Base-by-base conservation (phyloP, 148 eudicot species). In the Spergularia bocconei region DNA sequence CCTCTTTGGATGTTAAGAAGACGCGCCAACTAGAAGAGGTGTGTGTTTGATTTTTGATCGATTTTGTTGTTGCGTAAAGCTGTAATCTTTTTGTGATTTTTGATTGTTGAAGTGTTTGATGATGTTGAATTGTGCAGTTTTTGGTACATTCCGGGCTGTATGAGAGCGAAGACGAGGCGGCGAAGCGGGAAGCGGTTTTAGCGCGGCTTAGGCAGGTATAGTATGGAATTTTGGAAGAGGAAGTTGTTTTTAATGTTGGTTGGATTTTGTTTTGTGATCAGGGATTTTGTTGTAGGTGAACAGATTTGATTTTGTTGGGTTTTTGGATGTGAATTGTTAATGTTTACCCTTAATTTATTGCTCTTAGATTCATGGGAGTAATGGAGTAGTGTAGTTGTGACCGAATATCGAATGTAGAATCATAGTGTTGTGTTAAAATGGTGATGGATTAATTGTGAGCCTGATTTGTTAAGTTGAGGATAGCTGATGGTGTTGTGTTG, bases 121-220 rank as follows among this genome's bases (percentile, higher is more conserved):
- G 5, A 67, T 33, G 17, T 62, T 63, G 54, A 66, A 17, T 75
- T 62, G 47, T 9, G 72, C 70, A 93, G 98, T 88, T 86, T 84
- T 75, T 93, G 97, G 83, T 80, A 17, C 84, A 87, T 29, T 77
- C 86, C 33, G 91, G 87, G 66, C 79, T 93, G 0, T 86, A 93
- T 60, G 98, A 93, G 61, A 90, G 86, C 77, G 65, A 85, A 2
- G 93, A 87, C 66, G 97, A 88, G 76, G 77, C 84, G 64, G 79
- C 79, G 11, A 91, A 85, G 86, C 85, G 95, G 73, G 89, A 86
- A 64, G 82, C 74, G 50, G 92, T 93, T 86, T 88, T 93, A 69
- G 78, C 55, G 54, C 88, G 87, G 54, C 90, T 93, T 58, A 85
- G 85, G 69, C 74, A 89, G 92, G 98, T 89, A 84, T 39, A 16